Conservation (phyloP, 2,329 filamentous ascomycete species). For the Diplodia corticola region DNA sequence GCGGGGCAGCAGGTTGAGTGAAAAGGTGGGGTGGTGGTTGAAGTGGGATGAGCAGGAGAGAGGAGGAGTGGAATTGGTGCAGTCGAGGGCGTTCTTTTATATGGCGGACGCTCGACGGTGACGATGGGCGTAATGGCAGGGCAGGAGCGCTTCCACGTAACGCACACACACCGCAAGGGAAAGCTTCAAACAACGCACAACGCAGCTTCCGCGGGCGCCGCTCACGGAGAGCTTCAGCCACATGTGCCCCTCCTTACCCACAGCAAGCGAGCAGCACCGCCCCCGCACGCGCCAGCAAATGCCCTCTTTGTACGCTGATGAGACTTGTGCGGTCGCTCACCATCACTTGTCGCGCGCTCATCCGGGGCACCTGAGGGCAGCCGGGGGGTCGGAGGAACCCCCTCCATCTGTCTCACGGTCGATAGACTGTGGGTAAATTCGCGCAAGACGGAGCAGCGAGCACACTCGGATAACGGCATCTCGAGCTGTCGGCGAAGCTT, state of each 20-base stretch:
- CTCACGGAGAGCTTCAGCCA: neutral
- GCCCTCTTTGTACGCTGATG: neutral
- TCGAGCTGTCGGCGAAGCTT: neutral
- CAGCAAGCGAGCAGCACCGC: slow-evolving; percentile 15
- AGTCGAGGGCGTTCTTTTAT: slow-evolving; percentile 3
- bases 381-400: neutral
- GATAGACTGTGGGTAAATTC: neutral
- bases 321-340: slow-evolving; percentile 1
- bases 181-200: slow-evolving; percentile 4
- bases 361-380: neutral
- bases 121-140: neutral
- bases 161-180: slow-evolving; percentile 16
- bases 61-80: neutral
- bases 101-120: neutral
- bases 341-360: neutral
- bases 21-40: neutral
- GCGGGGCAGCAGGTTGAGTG: neutral
- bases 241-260: slow-evolving; percentile 1
- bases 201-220: neutral
- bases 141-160: slow-evolving; percentile 6
- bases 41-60: slow-evolving; percentile 1
- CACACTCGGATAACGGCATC: slow-evolving; percentile 13
- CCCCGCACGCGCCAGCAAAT: slow-evolving; percentile 8
- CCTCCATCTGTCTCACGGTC: neutral
- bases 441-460: neutral